Conservation (phyloP, 1,139 yeast genomes). For the Meyerozyma smithsonii region DNA sequence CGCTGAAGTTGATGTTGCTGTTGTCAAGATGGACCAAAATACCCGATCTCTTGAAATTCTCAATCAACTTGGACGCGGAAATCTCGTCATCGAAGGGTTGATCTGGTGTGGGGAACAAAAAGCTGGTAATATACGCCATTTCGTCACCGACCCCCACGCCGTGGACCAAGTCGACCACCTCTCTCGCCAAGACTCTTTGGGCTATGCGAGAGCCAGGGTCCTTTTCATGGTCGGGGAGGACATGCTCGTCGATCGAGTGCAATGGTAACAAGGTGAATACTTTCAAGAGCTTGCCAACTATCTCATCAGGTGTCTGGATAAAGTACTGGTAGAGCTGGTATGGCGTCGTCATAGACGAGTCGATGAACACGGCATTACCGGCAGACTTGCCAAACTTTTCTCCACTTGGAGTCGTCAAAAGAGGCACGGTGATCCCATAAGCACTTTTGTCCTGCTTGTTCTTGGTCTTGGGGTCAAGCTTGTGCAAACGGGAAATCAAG, state of each 20-base stretch:
- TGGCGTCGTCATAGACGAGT: slow-evolving; percentile 65
- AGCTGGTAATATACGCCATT: slow-evolving; percentile 59
- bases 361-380: slow-evolving; percentile 92
- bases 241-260: slow-evolving; percentile 44
- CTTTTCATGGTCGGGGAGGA: slow-evolving; percentile 47
- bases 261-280: slow-evolving; percentile 77
- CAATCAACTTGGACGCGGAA: slow-evolving; percentile 50
- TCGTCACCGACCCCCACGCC: slow-evolving; percentile 72
- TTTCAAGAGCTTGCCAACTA: slow-evolving; percentile 62
- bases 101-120: slow-evolving; percentile 59
- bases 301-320: slow-evolving; percentile 74
- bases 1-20: slow-evolving; percentile 28
- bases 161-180: slow-evolving; percentile 82
- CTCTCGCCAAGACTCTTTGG: slow-evolving; percentile 73
- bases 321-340: slow-evolving; percentile 85
- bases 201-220: slow-evolving; percentile 67
- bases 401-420: slow-evolving; percentile 83
- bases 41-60: slow-evolving; percentile 58
- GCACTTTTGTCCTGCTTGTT: slow-evolving; percentile 18
- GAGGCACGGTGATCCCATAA: slow-evolving; percentile 85
- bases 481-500: slow-evolving; percentile 61
- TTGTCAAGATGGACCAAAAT: slow-evolving; percentile 43
- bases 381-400: slow-evolving; percentile 97
- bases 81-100: slow-evolving; percentile 43
- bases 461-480: slow-evolving; percentile 12